phyloP scores from a whole-genome alignment of 306 rosid genomes.

The Hylodesmum podocarpum region DNA sequence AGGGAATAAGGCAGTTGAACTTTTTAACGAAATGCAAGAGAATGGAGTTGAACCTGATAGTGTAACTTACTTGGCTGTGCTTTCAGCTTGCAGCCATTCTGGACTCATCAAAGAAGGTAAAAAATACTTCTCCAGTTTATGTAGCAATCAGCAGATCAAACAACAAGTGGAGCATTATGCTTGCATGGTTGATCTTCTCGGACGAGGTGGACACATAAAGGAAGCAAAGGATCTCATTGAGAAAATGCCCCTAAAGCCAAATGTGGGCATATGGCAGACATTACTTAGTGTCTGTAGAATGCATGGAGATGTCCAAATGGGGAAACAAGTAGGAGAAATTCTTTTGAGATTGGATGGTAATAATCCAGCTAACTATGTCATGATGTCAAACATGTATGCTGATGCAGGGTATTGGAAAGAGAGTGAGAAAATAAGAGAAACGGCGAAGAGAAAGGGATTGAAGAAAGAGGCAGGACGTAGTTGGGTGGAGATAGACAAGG shows the following conservation, averaged over 20 bases:
- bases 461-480: conserved; percentile 67
- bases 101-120: conserved; percentile 57
- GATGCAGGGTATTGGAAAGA: conserved; percentile 65
- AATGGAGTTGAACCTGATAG: conserved; percentile 48
- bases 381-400: conserved; percentile 62
- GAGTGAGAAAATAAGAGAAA: conserved; percentile 51
- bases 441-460: conserved; percentile 50
- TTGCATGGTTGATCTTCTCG: conserved; percentile 69
- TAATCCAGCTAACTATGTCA: conserved; percentile 59
- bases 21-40: conserved; percentile 49
- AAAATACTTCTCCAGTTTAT: conserved; percentile 50
- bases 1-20: conserved; percentile 45
- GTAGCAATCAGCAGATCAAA: conserved; percentile 26
- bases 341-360: conserved; percentile 47
- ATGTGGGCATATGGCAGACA: conserved; percentile 64
- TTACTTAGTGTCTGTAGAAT: conserved; percentile 61
- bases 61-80: conserved; percentile 62
- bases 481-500: conserved; percentile 68
- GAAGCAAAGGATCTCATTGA: conserved; percentile 60
- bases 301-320: conserved; percentile 58
- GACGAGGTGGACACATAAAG: conserved; percentile 52
- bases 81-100: conserved; percentile 72
- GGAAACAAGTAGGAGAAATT: conserved; percentile 53
- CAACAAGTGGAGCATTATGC: conserved; percentile 63
- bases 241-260: conserved; percentile 60